Conservation (phyloP, 164 flowering plant species). For the Vitis rupestris region DNA sequence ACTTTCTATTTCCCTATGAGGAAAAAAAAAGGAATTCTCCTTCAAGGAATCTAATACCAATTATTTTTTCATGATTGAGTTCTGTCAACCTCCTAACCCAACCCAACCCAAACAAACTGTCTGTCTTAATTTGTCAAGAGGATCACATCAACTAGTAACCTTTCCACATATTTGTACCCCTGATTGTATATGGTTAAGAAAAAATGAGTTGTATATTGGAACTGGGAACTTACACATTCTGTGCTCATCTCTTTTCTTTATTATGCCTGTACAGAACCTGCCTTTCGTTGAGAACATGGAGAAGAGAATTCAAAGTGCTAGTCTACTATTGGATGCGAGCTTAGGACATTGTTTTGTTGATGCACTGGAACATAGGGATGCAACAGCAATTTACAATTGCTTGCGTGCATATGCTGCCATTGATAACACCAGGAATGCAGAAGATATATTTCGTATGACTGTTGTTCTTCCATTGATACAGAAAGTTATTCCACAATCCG, state of each 20-base stretch:
- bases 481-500: conserved; percentile 50
- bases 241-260: conserved; percentile 30
- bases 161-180: neutral
- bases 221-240: conserved; percentile 1
- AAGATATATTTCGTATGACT: conserved; percentile 82
- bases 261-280: conserved; percentile 91
- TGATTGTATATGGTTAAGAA: conserved; percentile 1
- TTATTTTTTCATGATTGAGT: too few species aligned
- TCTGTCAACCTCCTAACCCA: too few species aligned
- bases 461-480: conserved; percentile 68
- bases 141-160: too few species aligned
- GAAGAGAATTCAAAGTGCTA: conserved; percentile 84
- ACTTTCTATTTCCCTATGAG: too few species aligned
- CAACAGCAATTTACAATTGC: conserved; percentile 87
- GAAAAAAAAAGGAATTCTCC: too few species aligned
- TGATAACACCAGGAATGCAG: conserved; percentile 84
- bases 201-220: neutral
- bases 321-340: conserved; percentile 74
- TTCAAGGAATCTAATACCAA: too few species aligned
- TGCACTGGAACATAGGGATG: conserved; percentile 83
- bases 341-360: conserved; percentile 92
- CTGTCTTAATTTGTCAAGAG: too few species aligned
- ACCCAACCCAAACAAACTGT: too few species aligned
- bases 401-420: conserved; percentile 98
- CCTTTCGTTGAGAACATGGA: conserved; percentile 97